Evolutionary conservation across 1,139 yeast species (phyloP), one percentile per base, ranked within the genome.

Genomic region (Suhomyces guaymorum): DNA sequence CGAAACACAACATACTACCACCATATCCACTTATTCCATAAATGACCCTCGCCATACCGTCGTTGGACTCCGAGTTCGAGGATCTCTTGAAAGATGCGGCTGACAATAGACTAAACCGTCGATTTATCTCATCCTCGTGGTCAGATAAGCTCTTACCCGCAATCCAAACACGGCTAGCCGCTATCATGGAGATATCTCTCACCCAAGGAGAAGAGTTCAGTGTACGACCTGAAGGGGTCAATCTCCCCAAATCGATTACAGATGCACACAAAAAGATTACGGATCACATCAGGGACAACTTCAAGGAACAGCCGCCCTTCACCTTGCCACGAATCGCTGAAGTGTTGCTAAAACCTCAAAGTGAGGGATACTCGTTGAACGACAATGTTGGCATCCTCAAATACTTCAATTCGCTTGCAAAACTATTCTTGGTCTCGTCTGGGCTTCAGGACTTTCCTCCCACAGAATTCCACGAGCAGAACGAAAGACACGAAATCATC

Each of bases 281-380:
- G 11, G 31, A 37, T 1, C 43, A 50, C 17, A 47, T 74, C 23
- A 24, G 37, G 1, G 41, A 33, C 3, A 51, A 49, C 24, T 77
- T 73, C 44, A 15, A 39, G 1, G 42, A 47, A 1, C 40, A 52
- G 2, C 82, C 86, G 1, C 88, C 87, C 0, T 81, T 78, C 52
- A 80, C 86, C 0, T 49, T 78, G 2, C 64, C 69, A 30, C 55
- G 88, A 35, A 46, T 81, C 7, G 72, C 80, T 0, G 88, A 82
- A 51, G 53, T 82, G 13, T 42, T 80, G 2, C 33, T 55, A 1
- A 53, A 61, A 10, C 82, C 82, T 0, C 43, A 42, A 12, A 34
- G 33, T 2, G 54, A 59, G 36, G 62, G 63, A 15, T 67, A 66
- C 45, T 60, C 60, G 26, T 43, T 69, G 3, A 47, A 44, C 2